Evolutionary conservation across 2,329 filamentous ascomycete species (phyloP), one percentile per base, ranked within the genome.

Genomic region (Arthrobotrys sphaeroides): DNA sequence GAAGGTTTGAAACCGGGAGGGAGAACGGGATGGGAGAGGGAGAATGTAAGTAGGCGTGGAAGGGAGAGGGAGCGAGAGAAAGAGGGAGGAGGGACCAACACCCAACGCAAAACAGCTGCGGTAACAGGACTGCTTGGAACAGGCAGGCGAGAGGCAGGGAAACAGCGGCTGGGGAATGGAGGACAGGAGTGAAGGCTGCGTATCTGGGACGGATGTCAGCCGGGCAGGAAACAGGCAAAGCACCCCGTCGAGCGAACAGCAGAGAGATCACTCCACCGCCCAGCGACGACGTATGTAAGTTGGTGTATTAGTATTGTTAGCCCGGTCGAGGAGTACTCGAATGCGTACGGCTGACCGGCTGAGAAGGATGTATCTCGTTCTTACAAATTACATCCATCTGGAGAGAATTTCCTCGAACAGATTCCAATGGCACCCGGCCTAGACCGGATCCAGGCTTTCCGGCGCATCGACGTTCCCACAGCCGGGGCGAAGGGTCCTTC

Each of bases 21-120:
- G 36, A 42, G 18, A 28, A 24, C 9, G 40, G 24, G 51, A 18
- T 28, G 42, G 61, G 28, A n/a, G n/a, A n/a, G n/a, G n/a, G n/a
- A n/a, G n/a, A n/a, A n/a, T n/a, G n/a, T n/a, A n/a, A n/a, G n/a
- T n/a, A n/a, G n/a, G n/a, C n/a, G n/a, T n/a, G 49, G 45, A 68
- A 55, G 43, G 53, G 45, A 36, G 62, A 24, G 43, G 22, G 28
- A 53, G 18, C 38, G 55, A 49, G 36, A 40, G 55, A 61, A 69
- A 61, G 64, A 53, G 43, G 53, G 61, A 72, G 68, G 47, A 49
- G 66, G 64, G 49, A 76, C 28, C 51, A 33, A 42, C 62, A 12
- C 55, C 33, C 59, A 57, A 66, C 49, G 20, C 36, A 33, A 26
- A 33, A 55, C 24, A 45, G 40, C 43, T 51, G 59, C 36, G 38